Conservation (phyloP, 768 basidiomycete genomes). For the Pleurotus giganteus region DNA sequence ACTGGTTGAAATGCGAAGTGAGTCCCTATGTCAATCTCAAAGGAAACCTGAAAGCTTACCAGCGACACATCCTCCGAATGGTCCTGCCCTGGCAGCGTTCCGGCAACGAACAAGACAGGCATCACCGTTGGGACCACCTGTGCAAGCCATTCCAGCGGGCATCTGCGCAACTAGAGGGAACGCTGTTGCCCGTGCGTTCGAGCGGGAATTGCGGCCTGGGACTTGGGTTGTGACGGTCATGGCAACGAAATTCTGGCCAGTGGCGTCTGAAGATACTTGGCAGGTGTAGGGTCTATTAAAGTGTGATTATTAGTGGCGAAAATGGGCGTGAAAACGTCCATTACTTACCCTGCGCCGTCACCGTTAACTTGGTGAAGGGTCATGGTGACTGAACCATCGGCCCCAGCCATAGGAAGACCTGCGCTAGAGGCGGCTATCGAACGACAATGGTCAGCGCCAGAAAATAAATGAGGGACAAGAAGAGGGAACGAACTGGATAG, state of each 20-base stretch:
- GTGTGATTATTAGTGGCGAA: neutral
- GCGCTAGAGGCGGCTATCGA: neutral
- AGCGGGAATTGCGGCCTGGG: slow-evolving; percentile 2
- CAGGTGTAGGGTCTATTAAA: neutral
- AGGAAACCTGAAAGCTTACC: neutral
- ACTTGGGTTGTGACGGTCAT: slow-evolving; percentile 4
- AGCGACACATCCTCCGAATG: slow-evolving; percentile 9
- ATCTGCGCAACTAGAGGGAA: slow-evolving; percentile 9
- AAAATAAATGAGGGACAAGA: neutral
- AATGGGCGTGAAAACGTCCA: neutral
- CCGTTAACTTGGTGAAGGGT: slow-evolving; percentile 3
- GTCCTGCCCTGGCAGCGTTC: slow-evolving; percentile 6
- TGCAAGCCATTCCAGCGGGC: slow-evolving; percentile 9
- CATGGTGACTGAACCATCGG: neutral
- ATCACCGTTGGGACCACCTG: slow-evolving; percentile 6
- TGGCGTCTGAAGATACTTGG: neutral
- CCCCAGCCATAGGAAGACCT: neutral
- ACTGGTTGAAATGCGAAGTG: neutral
- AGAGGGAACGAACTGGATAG: neutral
- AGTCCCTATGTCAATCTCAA: neutral
- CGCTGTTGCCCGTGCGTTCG: neutral
- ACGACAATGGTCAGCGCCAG: neutral
- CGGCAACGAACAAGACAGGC: slow-evolving; percentile 9
- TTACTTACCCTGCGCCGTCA: neutral
- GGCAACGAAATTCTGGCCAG: neutral